Conservation (phyloP, 495 filamentous ascomycete species). For the Aspergillus wentii region DNA sequence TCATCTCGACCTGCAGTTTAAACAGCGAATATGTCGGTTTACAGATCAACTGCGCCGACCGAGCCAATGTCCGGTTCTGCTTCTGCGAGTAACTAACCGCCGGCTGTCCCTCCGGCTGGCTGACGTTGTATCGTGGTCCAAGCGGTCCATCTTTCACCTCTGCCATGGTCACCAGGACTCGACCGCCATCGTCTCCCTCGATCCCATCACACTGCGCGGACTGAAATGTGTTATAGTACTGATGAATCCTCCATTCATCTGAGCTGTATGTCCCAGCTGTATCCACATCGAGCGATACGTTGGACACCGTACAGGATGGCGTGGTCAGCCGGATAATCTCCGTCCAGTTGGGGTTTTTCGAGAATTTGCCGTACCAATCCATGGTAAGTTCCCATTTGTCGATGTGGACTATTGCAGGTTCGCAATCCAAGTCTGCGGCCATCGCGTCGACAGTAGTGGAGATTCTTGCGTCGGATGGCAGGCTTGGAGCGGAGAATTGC, state of each 20-base stretch:
- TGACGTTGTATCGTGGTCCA: background rate
- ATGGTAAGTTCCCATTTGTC: background rate
- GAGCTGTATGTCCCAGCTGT: too few relatives aligned
- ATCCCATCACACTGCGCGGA: background rate
- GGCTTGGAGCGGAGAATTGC: constrained; percentile 6
- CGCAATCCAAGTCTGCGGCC: constrained; percentile 12
- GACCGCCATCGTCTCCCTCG: background rate
- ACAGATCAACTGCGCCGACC: constrained; percentile 2
- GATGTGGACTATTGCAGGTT: background rate
- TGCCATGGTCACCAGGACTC: background rate
- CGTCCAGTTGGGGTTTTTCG: too few relatives aligned
- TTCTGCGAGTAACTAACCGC: background rate
- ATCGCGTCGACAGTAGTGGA: constrained; percentile 12
- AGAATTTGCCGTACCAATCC: too few relatives aligned
- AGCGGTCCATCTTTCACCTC: background rate
- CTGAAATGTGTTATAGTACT: background rate
- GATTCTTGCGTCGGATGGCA: constrained; percentile 1
- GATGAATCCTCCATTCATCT: background rate
- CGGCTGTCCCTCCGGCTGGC: background rate
- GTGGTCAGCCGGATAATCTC: too few relatives aligned
- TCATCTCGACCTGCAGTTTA: constrained; percentile 5
- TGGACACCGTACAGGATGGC: too few relatives aligned
- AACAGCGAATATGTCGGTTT: constrained; percentile 5
- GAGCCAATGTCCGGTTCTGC: background rate
- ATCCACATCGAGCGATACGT: too few relatives aligned